phyloP scores from a whole-genome alignment of 495 filamentous ascomycete species.

The Schizothecium vesticola region DNA sequence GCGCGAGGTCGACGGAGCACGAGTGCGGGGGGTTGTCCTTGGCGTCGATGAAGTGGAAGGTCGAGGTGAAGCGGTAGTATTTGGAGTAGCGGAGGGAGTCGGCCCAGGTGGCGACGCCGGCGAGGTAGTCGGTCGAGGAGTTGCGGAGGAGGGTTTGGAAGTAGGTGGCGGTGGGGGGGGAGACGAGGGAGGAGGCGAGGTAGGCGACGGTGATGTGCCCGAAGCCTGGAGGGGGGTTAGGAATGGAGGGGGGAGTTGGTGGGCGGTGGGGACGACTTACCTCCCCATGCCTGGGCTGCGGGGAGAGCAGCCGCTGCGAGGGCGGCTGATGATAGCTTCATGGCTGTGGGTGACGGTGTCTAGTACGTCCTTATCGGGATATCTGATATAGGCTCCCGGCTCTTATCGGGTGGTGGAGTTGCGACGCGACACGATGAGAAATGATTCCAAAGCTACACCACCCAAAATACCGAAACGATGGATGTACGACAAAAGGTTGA shows the following conservation, averaged over 20 bases:
- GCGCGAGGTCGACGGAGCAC: constrained; percentile 54
- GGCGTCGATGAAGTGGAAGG: constrained; percentile 69
- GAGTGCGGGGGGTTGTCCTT: constrained; percentile 54
- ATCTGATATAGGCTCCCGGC: background rate
- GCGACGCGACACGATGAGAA: background rate
- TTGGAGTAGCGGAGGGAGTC: constrained; percentile 57
- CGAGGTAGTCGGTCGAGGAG: constrained; percentile 49
- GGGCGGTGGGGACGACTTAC: constrained; percentile 10
- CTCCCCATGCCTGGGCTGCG: constrained; percentile 25
- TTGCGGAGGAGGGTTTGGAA: constrained; percentile 42
- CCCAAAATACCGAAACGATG: background rate
- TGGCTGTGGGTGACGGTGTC: constrained; percentile 4
- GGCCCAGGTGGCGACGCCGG: constrained; percentile 58
- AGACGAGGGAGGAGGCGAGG: constrained; percentile 42
- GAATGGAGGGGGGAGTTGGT: background rate
- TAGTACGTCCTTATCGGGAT: too few species aligned
- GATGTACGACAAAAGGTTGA: background rate
- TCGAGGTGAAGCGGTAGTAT: constrained; percentile 50
- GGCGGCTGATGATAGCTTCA: constrained; percentile 25
- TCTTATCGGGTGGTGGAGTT: background rate
- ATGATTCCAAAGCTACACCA: background rate
- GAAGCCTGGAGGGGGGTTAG: constrained; percentile 32
- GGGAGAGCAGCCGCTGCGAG: constrained; percentile 16
- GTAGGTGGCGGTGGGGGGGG: constrained; percentile 33
- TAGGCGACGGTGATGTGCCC: constrained; percentile 60